Evolutionary conservation across 192 early-diverging fungal genomes (phyloP).

Genomic region (Dissophora globulifera): DNA sequence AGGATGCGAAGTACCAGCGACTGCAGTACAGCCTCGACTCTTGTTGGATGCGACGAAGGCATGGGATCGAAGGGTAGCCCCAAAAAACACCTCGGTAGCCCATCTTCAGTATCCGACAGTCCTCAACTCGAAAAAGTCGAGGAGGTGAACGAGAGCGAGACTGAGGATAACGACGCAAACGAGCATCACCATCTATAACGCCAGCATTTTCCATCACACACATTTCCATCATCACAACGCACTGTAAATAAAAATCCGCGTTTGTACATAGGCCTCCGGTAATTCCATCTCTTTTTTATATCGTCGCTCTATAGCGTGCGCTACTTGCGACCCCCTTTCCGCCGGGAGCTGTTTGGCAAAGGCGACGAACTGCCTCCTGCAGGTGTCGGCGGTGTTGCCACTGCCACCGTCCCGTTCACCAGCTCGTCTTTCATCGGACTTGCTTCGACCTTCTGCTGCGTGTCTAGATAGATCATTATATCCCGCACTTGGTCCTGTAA

Average conservation of each 20-base stretch:
- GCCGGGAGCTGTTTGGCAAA: conserved; percentile 17
- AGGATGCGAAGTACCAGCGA: conserved; percentile 23
- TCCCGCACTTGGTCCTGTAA: conserved; percentile 91
- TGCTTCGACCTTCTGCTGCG: conserved; percentile 70
- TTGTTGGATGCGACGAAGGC: conserved; percentile 17
- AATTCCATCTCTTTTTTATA: background rate
- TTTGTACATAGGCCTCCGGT: background rate
- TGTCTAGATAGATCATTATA: conserved; percentile 88
- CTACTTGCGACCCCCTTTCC: conserved; percentile 46
- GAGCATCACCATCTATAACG: background rate
- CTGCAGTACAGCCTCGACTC: conserved; percentile 22
- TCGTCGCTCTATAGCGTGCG: too few relatives aligned
- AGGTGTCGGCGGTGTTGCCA: conserved; percentile 3
- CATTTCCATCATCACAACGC: too few relatives aligned
- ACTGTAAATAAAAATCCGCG: background rate
- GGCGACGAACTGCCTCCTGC: conserved; percentile 3
- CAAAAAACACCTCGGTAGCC: background rate
- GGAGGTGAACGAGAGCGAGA: conserved; percentile 1
- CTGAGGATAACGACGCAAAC: background rate
- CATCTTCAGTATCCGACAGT: background rate
- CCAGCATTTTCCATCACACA: too few relatives aligned
- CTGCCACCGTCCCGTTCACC: conserved; percentile 41
- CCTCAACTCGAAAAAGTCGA: conserved; percentile 16
- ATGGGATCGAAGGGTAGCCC: background rate
- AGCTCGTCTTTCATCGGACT: conserved; percentile 56